Evolutionary conservation across 1,284 basidiomycete genomes (phyloP).

Genomic region (Ceratobasidium sp.): DNA sequence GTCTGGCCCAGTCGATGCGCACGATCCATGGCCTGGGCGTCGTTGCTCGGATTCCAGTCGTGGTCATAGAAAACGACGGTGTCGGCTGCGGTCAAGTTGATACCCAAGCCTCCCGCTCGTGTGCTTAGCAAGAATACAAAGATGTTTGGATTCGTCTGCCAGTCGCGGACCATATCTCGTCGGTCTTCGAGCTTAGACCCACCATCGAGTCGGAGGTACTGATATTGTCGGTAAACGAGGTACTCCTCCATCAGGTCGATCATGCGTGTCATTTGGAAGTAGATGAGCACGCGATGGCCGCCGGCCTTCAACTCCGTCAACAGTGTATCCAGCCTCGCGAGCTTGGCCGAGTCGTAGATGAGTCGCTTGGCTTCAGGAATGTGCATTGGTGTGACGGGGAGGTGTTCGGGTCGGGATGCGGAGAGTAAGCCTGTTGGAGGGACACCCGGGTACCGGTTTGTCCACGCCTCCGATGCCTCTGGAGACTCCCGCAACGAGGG

Average conservation of each 20-base stretch:
- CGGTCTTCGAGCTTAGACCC: constrained; percentile 95
- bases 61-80: constrained; percentile 99
- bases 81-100: constrained; percentile 97
- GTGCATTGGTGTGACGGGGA: constrained; percentile 86
- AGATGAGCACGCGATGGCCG: constrained; percentile 94
- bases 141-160: constrained; percentile 96
- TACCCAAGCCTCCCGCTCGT: constrained; percentile 95
- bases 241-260: constrained; percentile 99
- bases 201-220: constrained; percentile 95
- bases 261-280: constrained; percentile 99
- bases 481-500: constrained; percentile 69
- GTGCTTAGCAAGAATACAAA: constrained; percentile 97
- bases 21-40: constrained; percentile 99
- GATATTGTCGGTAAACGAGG: constrained; percentile 96
- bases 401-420: constrained; percentile 72
- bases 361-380: constrained; percentile 96
- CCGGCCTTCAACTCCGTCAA: constrained; percentile 92
- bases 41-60: constrained; percentile 99
- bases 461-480: constrained; percentile 60
- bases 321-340: constrained; percentile 87
- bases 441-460: constrained; percentile 65
- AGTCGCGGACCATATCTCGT: constrained; percentile 99
- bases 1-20: constrained; percentile 99
- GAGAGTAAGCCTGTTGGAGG: constrained; percentile 73
- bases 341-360: constrained; percentile 96